Evolutionary conservation across 257 asterid genomes (phyloP).

Genomic region (Leonotis leonurus): DNA sequence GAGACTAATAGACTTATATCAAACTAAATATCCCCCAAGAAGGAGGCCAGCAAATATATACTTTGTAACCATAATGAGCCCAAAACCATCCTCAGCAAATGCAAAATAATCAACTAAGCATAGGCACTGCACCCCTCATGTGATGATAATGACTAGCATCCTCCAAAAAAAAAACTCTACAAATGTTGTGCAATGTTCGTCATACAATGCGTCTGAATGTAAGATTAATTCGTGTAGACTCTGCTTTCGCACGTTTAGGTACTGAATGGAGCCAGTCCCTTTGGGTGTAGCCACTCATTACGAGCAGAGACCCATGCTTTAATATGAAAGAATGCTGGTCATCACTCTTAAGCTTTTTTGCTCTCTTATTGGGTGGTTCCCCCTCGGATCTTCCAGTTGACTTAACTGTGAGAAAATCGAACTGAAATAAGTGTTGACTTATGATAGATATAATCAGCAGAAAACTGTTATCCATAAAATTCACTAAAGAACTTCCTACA

Average conservation of each 20-base stretch:
- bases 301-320: constrained; percentile 84
- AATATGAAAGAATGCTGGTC: constrained; percentile 50
- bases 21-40: background rate
- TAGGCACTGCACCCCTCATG: too few relatives aligned
- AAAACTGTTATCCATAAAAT: background rate
- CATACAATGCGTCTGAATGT: constrained; percentile 63
- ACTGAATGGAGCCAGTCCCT: constrained; percentile 93
- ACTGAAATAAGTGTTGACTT: background rate
- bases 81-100: background rate
- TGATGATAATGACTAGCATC: background rate
- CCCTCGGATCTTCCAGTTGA: constrained; percentile 31
- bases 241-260: constrained; percentile 84
- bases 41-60: background rate
- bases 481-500: background rate
- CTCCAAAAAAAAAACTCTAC: too few relatives aligned
- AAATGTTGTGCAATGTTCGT: too few relatives aligned
- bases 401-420: constrained; percentile 2
- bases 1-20: background rate
- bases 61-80: background rate
- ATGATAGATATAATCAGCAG: background rate
- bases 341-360: constrained; percentile 30
- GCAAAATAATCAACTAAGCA: background rate
- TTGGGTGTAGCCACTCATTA: constrained; percentile 85
- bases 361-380: constrained; percentile 52
- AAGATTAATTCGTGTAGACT: constrained; percentile 62